phyloP scores from a whole-genome alignment of 192 early-diverging fungal species.

The Backusella australiensis region DNA sequence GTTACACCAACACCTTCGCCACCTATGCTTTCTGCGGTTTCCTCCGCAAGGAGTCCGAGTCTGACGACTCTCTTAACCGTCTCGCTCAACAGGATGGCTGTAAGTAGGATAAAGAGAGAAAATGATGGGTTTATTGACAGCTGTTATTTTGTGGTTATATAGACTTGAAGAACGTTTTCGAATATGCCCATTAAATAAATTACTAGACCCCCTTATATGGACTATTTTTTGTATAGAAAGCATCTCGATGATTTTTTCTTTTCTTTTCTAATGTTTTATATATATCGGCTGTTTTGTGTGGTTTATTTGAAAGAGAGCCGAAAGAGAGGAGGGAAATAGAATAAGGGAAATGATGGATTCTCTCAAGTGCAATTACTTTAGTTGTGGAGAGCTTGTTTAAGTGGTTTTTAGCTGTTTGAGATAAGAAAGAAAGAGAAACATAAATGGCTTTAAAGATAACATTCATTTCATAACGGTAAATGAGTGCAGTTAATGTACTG shows the following conservation, averaged over 20 bases:
- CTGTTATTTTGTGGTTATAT: not conserved
- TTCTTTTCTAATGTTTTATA: not conserved
- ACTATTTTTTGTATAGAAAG: not conserved
- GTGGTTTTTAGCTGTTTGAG: too few relatives aligned
- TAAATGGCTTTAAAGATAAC: too few relatives aligned
- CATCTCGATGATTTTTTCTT: not conserved
- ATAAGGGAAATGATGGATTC: too few relatives aligned
- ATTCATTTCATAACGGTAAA: too few relatives aligned
- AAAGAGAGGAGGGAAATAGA: too few relatives aligned
- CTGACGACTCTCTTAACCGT: slow-evolving; percentile 96
- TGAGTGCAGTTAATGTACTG: too few relatives aligned
- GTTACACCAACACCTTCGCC: slow-evolving; percentile 68
- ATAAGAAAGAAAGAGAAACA: too few relatives aligned
- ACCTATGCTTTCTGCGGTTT: slow-evolving; percentile 91
- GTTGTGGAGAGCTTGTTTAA: too few relatives aligned
- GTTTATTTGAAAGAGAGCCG: too few relatives aligned
- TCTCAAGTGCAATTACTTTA: too few relatives aligned
- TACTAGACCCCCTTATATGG: not conserved
- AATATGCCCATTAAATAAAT: slow-evolving; percentile 62
- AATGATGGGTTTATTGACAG: not conserved
- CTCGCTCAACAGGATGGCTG: slow-evolving; percentile 75
- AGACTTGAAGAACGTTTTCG: slow-evolving; percentile 75
- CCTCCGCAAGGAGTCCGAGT: slow-evolving; percentile 85
- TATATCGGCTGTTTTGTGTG: too few relatives aligned
- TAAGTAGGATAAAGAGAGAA: slow-evolving; percentile 21